phyloP scores from a whole-genome alignment of 2,329 filamentous ascomycete species.

The Raffaelea arxii region DNA sequence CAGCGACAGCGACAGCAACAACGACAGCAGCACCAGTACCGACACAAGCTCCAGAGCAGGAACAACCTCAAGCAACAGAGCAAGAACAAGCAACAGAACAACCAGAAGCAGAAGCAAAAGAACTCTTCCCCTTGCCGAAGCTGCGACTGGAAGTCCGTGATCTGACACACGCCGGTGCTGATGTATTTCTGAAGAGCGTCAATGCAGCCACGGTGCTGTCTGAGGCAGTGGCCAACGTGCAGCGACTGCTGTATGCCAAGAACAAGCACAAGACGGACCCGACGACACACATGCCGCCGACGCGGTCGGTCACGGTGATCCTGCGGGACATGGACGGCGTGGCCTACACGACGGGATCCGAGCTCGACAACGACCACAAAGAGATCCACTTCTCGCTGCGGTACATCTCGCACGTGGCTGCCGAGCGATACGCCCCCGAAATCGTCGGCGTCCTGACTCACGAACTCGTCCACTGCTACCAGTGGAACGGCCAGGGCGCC shows the following conservation, averaged over 20 bases:
- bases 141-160: constrained; percentile 52
- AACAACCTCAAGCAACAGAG: too few relatives aligned
- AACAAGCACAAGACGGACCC: constrained; percentile 28
- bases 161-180: constrained; percentile 48
- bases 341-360: constrained; percentile 75
- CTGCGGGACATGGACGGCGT: constrained; percentile 73
- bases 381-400: constrained; percentile 79
- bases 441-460: constrained; percentile 79
- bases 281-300: constrained; percentile 43
- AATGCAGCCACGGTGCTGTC: constrained; percentile 54
- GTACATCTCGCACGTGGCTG: constrained; percentile 51
- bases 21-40: too few relatives aligned
- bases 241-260: constrained; percentile 60
- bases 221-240: constrained; percentile 55
- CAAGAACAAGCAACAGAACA: too few relatives aligned
- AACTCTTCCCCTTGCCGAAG: constrained; percentile 36
- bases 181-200: constrained; percentile 57
- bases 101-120: not conserved
- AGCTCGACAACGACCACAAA: constrained; percentile 78
- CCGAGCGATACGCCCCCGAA: constrained; percentile 44
- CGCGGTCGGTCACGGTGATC: constrained; percentile 76
- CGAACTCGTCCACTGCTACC: constrained; percentile 92
- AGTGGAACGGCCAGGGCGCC: constrained; percentile 56
- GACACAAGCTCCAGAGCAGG: too few relatives aligned
- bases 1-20: too few relatives aligned